Base-by-base conservation (phyloP, 1,284 basidiomycete genomes). In the Golubevia pallescens region DNA sequence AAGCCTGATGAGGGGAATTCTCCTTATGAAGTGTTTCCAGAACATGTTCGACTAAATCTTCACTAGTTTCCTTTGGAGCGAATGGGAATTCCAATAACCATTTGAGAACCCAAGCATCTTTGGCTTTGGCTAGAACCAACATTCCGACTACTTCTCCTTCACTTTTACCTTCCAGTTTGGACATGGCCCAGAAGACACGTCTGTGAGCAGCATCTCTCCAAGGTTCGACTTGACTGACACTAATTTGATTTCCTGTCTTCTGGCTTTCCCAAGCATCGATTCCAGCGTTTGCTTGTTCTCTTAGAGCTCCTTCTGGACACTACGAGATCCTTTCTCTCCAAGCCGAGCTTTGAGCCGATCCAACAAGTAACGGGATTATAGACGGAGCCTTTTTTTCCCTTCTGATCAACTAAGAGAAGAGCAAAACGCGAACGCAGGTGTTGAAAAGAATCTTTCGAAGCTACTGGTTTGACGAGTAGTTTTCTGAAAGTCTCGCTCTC, bases 261-360 rank as follows among this genome's bases (percentile, higher is more conserved):
- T 16, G 13, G 16, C 10, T 16, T 48, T 48, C 42, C 42, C 42
- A 48, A 48, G 42, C 42, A 48, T 48, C 42, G 42, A 48, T 48
- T 13, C 42, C 60, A 5, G 38, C 20, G 42, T 61, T 32, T 5
- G 60, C 57, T 20, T 61, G 52, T 28, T 34, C 28, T 56, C 57
- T 61, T 52, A 61, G 42, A 19, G 20, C 42, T 16, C 16, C 21
- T 24, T 61, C 60, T 19, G 60, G 60, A 4, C 34, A 56, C 23
- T 61, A 28, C 28, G 28, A 28, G 28, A 28, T 28, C 28, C 28
- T 28, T 28, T 28, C 28, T 28, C 28, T 28, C 28, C 28, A 28
- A 28, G 28, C 28, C 28, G 28, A 28, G 28, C 28, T 28, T 28
- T 28, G 28, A 28, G 28, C 28, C 28, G 28, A 28, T 28, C 28